Percentiles rank a stretch among this genome's conserved stretches.
Conservation (phyloP, 2,329 filamentous ascomycete genomes). For the Periconia sp. region DNA sequence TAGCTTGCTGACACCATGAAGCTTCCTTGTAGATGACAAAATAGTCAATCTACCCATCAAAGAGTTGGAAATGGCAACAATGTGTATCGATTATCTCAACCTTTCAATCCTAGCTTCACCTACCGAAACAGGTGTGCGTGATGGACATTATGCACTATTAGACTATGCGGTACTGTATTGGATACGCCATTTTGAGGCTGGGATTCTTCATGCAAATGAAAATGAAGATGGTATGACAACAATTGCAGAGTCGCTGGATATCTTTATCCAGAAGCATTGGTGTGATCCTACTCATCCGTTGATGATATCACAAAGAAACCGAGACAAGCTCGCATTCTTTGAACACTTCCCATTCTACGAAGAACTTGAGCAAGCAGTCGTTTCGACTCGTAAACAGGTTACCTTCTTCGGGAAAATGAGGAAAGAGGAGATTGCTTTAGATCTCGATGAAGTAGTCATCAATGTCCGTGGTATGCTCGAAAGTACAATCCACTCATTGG, state of each 20-base stretch:
- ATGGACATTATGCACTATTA: conserved; percentile 21
- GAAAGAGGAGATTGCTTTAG: conserved; percentile 5
- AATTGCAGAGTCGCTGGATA: conserved; percentile 15
- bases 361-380: conserved; percentile 8
- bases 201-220: neutral
- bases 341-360: conserved; percentile 1
- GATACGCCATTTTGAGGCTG: conserved; percentile 20
- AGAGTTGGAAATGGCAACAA: conserved; percentile 16
- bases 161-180: conserved; percentile 22
- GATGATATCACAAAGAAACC: conserved; percentile 11
- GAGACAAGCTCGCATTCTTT: conserved; percentile 12
- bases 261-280: conserved; percentile 17
- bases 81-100: conserved; percentile 22
- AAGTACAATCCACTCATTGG: neutral
- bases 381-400: conserved; percentile 11
- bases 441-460: conserved; percentile 6
- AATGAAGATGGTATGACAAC: conserved; percentile 1
- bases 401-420: conserved; percentile 10
- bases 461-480: conserved; percentile 8
- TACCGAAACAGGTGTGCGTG: conserved; percentile 5
- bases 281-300: neutral
- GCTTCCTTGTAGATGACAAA: conserved; percentile 14
- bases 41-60: conserved; percentile 6
- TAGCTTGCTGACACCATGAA: conserved; percentile 2
- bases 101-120: conserved; percentile 9